A percentile compares a stretch with the other conserved stretches of the same genome.
These are phyloP conservation scores for Fusarium falciforme DNA, from an alignment of 2,329 filamentous ascomycete genomes.

Conservation along the genomic window DNA sequence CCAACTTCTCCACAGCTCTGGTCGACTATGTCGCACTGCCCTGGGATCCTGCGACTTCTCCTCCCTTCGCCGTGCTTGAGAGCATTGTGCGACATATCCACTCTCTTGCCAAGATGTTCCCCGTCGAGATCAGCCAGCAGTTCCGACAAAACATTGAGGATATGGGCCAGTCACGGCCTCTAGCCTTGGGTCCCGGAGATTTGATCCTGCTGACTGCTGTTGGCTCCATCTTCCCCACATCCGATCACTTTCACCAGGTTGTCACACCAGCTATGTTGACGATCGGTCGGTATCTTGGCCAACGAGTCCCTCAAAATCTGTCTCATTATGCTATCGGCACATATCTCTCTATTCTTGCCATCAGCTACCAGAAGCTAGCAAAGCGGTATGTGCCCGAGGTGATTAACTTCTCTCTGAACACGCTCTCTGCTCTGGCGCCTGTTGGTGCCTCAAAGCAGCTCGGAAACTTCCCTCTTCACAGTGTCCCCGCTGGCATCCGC, in stretches of 20 bases:
- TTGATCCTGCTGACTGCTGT: constrained; percentile 86
- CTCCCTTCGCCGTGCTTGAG: constrained; percentile 78
- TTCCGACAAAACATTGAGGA: constrained; percentile 79
- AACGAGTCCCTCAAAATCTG: constrained; percentile 75
- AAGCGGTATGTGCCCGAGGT: constrained; percentile 92
- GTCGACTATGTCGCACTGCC: constrained; percentile 70
- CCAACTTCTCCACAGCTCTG: constrained; percentile 73
- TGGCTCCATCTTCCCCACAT: constrained; percentile 88
- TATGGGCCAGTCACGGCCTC: constrained; percentile 60
- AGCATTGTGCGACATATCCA: constrained; percentile 89
- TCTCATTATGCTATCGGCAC: constrained; percentile 78
- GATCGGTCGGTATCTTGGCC: constrained; percentile 85
- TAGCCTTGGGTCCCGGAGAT: constrained; percentile 74
- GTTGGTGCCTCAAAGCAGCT: constrained; percentile 57
- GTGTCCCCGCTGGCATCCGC: constrained; percentile 63
- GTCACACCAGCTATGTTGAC: constrained; percentile 89
- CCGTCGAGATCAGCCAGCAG: constrained; percentile 78
- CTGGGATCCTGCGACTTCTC: constrained; percentile 55
- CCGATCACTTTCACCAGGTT: constrained; percentile 96
- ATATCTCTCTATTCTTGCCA: constrained; percentile 80
- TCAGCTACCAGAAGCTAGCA: constrained; percentile 86
- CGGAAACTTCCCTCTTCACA: constrained; percentile 71
- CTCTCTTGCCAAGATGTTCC: constrained; percentile 88
- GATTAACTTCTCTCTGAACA: constrained; percentile 83
- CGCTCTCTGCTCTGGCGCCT: constrained; percentile 75